Evolutionary conservation across 352 stramenopile species (phyloP), one percentile per base, ranked within the genome.

Genomic region (Globisporangium sylvaticum): DNA sequence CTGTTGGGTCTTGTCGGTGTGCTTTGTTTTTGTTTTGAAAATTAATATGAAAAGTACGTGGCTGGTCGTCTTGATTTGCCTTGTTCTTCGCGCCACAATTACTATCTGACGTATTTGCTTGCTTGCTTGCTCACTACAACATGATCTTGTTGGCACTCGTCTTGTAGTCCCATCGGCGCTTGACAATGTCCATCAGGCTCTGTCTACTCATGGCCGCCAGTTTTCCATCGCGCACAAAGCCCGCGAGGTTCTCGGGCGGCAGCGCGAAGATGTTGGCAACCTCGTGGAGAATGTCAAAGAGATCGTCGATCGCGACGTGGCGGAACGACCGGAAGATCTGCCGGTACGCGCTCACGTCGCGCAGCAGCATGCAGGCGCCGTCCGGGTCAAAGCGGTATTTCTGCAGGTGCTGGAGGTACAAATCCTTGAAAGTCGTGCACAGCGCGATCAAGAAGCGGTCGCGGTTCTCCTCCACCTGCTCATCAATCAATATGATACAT

Each of bases 91-190:
- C 9, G 1, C 4, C 39, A 20, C 39, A 0, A 48, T 5, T 46
- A 48, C 39, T n/a, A 3, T 44, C 12, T 44, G 37, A 20, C 12
- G 37, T 42, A 4, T 10, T 42, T 44, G 37, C 37, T 20, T 44
- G 37, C 34, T 18, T 18, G 42, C 42, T 50, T 50, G 7, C 42
- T 24, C 15, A n/a, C 42, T 64, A 84, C 9, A 89, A 75, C 65
- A 78, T 67, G 56, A 95, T 79, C 66, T 93, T 92, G 62, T 93
- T 84, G 52, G 75, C 80, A 44, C 90, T 85, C 22, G 80, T 76
- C 68, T 92, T 93, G 80, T 93, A 95, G 58, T 95, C 87, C 81
- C 81, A 90, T 24, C 87, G 87, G 5, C 87, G 84, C 42, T 90
- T 91, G 62, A 95, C 74, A 22, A 94, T 78, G 25, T 90, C 77